Percentiles rank a stretch among this genome's conserved stretches.
Evolutionary conservation across 345 rosid genomes (phyloP).

Genomic region (Draba incana): DNA sequence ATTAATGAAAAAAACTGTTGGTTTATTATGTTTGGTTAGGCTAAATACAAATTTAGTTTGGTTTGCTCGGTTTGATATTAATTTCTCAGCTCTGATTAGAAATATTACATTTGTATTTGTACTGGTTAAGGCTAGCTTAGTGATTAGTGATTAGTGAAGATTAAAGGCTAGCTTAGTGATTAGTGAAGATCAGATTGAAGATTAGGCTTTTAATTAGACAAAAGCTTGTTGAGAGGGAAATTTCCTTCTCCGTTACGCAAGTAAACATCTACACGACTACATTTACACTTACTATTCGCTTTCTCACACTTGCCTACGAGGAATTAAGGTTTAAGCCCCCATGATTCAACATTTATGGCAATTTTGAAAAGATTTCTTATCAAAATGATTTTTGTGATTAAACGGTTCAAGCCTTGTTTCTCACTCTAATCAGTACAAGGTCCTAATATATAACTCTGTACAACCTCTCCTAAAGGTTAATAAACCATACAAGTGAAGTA

Average conservation of each 20-base stretch:
- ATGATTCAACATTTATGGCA: slow-evolving; percentile 22
- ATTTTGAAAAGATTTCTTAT: background rate
- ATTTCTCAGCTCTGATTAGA: too few species aligned
- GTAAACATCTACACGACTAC: background rate
- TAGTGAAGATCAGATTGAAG: too few species aligned
- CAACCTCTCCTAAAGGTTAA: slow-evolving; percentile 20
- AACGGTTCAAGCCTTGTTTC: background rate
- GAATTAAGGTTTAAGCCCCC: background rate
- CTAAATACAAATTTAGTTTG: too few species aligned
- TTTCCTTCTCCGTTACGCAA: slow-evolving; percentile 18
- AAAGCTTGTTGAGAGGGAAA: background rate
- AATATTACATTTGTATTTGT: too few species aligned
- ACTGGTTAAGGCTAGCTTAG: too few species aligned
- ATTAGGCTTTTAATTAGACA: too few species aligned
- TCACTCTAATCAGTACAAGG: background rate
- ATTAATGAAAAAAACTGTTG: too few species aligned
- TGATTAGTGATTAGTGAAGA: too few species aligned
- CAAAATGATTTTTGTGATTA: slow-evolving; percentile 8
- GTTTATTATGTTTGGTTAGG: too few species aligned
- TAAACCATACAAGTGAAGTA: background rate
- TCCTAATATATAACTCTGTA: slow-evolving; percentile 13
- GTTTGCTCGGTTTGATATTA: too few species aligned
- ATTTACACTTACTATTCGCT: background rate
- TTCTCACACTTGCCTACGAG: slow-evolving; percentile 8
- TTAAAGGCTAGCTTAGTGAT: too few species aligned